Base-by-base conservation (phyloP, 2,329 filamentous ascomycete genomes). In the Penicillium paneum region DNA sequence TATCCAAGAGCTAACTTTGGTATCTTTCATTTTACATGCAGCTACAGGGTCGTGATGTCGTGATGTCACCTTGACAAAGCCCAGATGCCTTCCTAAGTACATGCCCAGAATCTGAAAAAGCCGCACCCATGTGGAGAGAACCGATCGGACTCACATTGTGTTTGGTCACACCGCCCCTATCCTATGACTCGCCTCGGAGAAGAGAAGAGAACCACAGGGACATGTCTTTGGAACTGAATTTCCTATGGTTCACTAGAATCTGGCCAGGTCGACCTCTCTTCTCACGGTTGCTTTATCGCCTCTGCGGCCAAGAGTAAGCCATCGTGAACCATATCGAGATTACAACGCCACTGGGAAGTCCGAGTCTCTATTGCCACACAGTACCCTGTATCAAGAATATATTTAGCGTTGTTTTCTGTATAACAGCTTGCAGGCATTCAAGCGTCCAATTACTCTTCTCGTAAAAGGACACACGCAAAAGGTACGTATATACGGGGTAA, bases 71-170 rank as follows among this genome's bases (percentile, higher is more conserved):
- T 40, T 40, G 13, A 47, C n/a, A 49, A 42, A 1, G 15, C 35
- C 46, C 17, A 44, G 4, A 31, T 32, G 5, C 28, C 29, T 10
- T 6, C 31, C 31, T 7, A 13, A 12, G 13, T 32, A 49, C 28
- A 13, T 28, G 19, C 32, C 32, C 32, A 32, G 28, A 19, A 49
- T 19, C n/a, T 50, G 46, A 28, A 38, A 49, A 28, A 24, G 3
- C 40, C n/a, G n/a, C n/a, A n/a, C n/a, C 49, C 21, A 32, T 32
- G 46, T 55, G 52, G 52, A 51, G 51, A 49, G 47, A 10, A 4
- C 17, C 28, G 26, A 52, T 32, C 35, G 29, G 52, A 49, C 43
- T 17, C 15, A 8, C 26, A 50, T 36, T 36, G n/a, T 39, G 17
- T 36, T 54, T 32, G 28, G 15, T 19, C 45, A 49, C 49, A 52